Conservation (phyloP, 2,329 filamentous ascomycete species). For the Monosporascus cannonballus region DNA sequence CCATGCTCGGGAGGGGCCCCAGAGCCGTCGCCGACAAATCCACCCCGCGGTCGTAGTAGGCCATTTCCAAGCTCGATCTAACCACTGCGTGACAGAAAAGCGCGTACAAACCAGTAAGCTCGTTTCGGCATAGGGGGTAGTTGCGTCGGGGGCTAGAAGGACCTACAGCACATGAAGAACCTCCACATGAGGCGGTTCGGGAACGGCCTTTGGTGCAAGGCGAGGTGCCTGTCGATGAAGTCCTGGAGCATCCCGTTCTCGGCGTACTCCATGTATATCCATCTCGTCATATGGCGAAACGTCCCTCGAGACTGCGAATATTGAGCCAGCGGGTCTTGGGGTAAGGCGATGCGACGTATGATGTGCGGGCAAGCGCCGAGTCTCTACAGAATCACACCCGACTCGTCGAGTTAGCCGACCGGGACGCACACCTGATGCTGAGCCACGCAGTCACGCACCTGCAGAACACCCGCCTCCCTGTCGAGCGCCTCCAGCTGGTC, state of each 20-base stretch:
- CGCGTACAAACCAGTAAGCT: not conserved
- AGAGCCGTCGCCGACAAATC: not conserved
- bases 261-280: not conserved
- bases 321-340: not conserved
- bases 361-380: not conserved
- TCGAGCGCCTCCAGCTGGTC: not conserved
- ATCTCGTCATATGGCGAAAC: not conserved
- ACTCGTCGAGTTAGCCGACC: not conserved
- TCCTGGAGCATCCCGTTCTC: not conserved
- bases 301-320: not conserved
- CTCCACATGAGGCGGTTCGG: not conserved
- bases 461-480: not conserved
- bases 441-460: not conserved
- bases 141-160: not conserved
- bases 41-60: not conserved
- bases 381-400: not conserved
- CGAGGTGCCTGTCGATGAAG: not conserved
- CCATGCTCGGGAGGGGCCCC: not conserved
- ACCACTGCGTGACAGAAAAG: not conserved
- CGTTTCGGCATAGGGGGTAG: not conserved
- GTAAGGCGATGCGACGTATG: not conserved
- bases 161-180: not conserved
- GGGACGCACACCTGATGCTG: not conserved
- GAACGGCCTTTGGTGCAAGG: not conserved
- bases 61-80: not conserved